Conservation (phyloP, 176 grass and related monocot genomes). For the Raddia guianensis region DNA sequence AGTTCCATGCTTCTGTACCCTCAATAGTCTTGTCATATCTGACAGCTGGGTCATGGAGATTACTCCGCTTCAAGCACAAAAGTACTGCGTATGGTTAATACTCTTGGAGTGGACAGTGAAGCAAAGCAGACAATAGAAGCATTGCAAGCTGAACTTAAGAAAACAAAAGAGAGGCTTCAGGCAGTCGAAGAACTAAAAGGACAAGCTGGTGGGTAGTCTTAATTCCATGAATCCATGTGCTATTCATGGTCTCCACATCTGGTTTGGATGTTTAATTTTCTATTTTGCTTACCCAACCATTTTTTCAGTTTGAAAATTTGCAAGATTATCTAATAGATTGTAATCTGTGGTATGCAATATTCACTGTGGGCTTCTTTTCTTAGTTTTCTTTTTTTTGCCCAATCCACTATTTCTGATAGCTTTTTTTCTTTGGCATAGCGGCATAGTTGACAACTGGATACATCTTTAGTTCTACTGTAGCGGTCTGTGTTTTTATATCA, state of each 20-base stretch:
- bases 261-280: constrained; percentile 26
- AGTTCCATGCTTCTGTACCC: constrained; percentile 11
- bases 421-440: background rate
- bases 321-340: background rate
- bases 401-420: constrained; percentile 9
- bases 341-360: constrained; percentile 2
- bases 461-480: constrained; percentile 7
- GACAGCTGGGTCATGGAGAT: constrained; percentile 94
- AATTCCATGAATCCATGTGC: background rate
- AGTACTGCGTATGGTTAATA: constrained; percentile 96
- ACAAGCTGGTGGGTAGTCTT: constrained; percentile 68
- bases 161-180: constrained; percentile 82
- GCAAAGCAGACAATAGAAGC: constrained; percentile 97
- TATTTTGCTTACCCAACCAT: background rate
- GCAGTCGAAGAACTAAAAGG: constrained; percentile 97
- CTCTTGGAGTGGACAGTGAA: constrained; percentile 89
- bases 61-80: constrained; percentile 90
- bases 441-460: background rate
- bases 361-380: constrained; percentile 16
- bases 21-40: constrained; percentile 39
- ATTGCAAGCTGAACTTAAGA: constrained; percentile 86
- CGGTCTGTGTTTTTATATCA: constrained; percentile 19
- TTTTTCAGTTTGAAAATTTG: background rate
- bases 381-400: background rate
- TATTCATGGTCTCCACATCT: constrained; percentile 10